Evolutionary conservation across 139 green algal genomes (phyloP).

Genomic region (Chlamydomonas applanata): DNA sequence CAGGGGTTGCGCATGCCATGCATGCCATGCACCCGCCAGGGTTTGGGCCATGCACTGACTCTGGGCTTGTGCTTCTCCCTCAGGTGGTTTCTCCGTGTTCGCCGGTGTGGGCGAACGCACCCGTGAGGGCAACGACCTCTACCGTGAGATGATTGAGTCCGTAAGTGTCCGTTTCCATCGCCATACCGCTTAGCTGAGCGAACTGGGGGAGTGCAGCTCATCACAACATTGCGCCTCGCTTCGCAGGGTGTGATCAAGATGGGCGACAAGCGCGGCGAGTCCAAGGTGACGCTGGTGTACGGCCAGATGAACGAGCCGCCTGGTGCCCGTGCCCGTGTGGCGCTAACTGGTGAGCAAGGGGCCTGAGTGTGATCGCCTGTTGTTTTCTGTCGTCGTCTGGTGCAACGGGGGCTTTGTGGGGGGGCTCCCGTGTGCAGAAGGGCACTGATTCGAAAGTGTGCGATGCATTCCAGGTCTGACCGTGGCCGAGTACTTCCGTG

Average conservation of each 20-base stretch:
- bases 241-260: slow-evolving; percentile 96
- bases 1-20: not conserved
- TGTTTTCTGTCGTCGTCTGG: not conserved
- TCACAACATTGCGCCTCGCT: too few species aligned
- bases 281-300: slow-evolving; percentile 99
- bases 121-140: slow-evolving; percentile 98
- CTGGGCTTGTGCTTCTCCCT: not conserved
- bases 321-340: slow-evolving; percentile 95
- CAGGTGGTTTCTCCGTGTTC: slow-evolving; percentile 99
- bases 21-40: too few species aligned
- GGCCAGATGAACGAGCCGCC: slow-evolving; percentile 99
- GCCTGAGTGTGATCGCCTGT: not conserved
- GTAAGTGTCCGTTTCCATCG: slow-evolving; percentile 10
- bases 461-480: slow-evolving; percentile 79
- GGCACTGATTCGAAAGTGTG: not conserved
- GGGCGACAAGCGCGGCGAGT: slow-evolving; percentile 83
- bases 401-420: not conserved
- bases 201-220: too few species aligned
- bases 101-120: slow-evolving; percentile 98
- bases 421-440: not conserved
- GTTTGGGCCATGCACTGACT: not conserved
- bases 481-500: slow-evolving; percentile 99
- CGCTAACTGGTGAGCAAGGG: slow-evolving; percentile 71
- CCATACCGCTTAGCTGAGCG: not conserved
- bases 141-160: slow-evolving; percentile 99